A percentile compares a stretch with the other conserved stretches of the same genome.
phyloP scores from a whole-genome alignment of 768 basidiomycete genomes.

The Cyathus striatus region DNA sequence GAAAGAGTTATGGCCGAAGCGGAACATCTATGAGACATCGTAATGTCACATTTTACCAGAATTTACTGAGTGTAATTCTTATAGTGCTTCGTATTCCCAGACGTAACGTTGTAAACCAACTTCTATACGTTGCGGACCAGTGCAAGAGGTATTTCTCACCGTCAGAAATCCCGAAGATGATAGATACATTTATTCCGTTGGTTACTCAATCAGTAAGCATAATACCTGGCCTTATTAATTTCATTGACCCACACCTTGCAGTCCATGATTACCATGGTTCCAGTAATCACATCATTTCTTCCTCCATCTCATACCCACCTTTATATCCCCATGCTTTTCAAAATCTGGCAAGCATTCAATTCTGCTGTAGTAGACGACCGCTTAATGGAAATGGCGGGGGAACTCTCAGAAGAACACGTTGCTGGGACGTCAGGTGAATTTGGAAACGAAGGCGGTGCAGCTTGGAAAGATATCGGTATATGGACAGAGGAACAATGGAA shows the following conservation, averaged over 20 bases:
- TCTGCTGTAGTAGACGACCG: conserved; percentile 71
- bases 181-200: conserved; percentile 64
- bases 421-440: conserved; percentile 47
- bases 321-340: conserved; percentile 70
- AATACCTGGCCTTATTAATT: too few relatives aligned
- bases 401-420: conserved; percentile 68
- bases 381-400: conserved; percentile 64
- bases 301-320: conserved; percentile 61
- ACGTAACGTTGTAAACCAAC: conserved; percentile 65
- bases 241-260: too few relatives aligned
- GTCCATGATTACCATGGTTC: conserved; percentile 68
- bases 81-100: too few relatives aligned
- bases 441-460: conserved; percentile 50
- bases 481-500: conserved; percentile 85
- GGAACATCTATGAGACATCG: conserved; percentile 54
- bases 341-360: conserved; percentile 76
- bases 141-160: conserved; percentile 68
- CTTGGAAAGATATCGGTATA: conserved; percentile 85
- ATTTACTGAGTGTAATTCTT: too few relatives aligned
- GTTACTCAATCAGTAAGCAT: conserved; percentile 65
- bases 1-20: conserved; percentile 74
- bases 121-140: conserved; percentile 69
- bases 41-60: conserved; percentile 24
- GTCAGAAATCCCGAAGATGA: conserved; percentile 63
- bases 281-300: conserved; percentile 73